phyloP scores from a whole-genome alignment of 2,329 filamentous ascomycete genomes.

The Aspergillus versicolor region DNA sequence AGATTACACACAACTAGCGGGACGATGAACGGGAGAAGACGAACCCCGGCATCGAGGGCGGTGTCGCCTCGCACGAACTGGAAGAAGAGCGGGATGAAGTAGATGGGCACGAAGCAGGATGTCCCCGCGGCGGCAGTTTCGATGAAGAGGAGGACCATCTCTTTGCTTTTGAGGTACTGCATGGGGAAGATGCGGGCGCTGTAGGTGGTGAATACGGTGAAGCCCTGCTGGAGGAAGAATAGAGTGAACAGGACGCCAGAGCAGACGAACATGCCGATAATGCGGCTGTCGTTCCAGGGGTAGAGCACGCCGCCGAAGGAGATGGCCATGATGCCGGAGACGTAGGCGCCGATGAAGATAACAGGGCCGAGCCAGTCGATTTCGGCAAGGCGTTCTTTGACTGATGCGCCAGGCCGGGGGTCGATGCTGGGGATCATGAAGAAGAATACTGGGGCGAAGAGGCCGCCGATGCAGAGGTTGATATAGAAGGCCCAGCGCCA shows the following conservation, averaged over 20 bases:
- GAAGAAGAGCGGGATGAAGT: slow-evolving; percentile 58
- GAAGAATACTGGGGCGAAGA: slow-evolving; percentile 44
- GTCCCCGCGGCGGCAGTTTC: slow-evolving; percentile 38
- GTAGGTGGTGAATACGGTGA: slow-evolving; percentile 43
- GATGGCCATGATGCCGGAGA: slow-evolving; percentile 49
- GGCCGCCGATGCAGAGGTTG: slow-evolving; percentile 32
- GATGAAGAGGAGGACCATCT: slow-evolving; percentile 45
- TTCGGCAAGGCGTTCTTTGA: slow-evolving; percentile 26
- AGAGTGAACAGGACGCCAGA: slow-evolving; percentile 45
- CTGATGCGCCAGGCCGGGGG: slow-evolving; percentile 21
- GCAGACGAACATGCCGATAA: slow-evolving; percentile 39
- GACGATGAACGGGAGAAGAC: slow-evolving; percentile 28
- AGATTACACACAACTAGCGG: slow-evolving; percentile 15
- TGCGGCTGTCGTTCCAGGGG: slow-evolving; percentile 43
- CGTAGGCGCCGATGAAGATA: slow-evolving; percentile 45
- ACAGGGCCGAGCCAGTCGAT: slow-evolving; percentile 49
- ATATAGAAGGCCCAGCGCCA: slow-evolving; percentile 5
- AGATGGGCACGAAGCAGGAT: slow-evolving; percentile 40
- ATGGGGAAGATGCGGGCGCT: slow-evolving; percentile 49
- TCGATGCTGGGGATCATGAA: slow-evolving; percentile 40
- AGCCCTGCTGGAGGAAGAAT: slow-evolving; percentile 43
- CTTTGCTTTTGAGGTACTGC: slow-evolving; percentile 41
- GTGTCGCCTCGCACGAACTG: slow-evolving; percentile 49
- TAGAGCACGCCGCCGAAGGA: slow-evolving; percentile 52
- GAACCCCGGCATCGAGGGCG: slow-evolving; percentile 25